phyloP scores from a whole-genome alignment of 306 rosid genomes.

The Sophora flavescens region DNA sequence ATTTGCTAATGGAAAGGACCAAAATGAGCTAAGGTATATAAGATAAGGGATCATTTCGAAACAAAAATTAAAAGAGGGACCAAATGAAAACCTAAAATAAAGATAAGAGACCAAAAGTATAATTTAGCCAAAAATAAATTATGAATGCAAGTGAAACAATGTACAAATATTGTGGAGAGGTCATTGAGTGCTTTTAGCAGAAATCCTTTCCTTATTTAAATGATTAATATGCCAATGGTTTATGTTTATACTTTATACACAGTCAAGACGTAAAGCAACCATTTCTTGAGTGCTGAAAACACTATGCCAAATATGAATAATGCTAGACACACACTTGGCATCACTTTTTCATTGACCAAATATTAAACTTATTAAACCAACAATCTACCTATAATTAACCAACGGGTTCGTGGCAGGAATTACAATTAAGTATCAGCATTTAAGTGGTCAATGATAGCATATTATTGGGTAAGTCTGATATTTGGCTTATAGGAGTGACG shows the following conservation, averaged over 20 bases:
- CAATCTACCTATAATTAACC: neutral
- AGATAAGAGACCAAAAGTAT: too few species aligned
- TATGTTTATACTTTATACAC: neutral
- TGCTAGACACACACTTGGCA: neutral
- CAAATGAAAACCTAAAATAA: too few species aligned
- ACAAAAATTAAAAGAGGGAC: too few species aligned
- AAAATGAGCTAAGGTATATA: too few species aligned
- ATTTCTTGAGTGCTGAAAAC: neutral
- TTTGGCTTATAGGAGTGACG: neutral
- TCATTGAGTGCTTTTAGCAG: neutral
- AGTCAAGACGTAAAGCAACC: neutral
- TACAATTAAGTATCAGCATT: neutral
- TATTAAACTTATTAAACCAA: neutral
- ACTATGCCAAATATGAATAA: neutral
- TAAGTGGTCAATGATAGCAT: neutral
- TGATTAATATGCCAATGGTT: neutral
- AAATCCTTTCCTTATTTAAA: neutral
- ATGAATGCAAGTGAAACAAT: slow-evolving; percentile 4
- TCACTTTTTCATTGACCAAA: neutral
- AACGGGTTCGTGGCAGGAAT: neutral
- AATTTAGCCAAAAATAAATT: too few species aligned
- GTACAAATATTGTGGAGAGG: neutral
- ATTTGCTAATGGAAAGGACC: too few species aligned
- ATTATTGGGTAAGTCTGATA: neutral
- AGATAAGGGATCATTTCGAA: too few species aligned